Percentiles rank a stretch among this genome's conserved stretches.
phyloP scores from a whole-genome alignment of 2,329 filamentous ascomycete genomes.

The Thielaviopsis populi region DNA sequence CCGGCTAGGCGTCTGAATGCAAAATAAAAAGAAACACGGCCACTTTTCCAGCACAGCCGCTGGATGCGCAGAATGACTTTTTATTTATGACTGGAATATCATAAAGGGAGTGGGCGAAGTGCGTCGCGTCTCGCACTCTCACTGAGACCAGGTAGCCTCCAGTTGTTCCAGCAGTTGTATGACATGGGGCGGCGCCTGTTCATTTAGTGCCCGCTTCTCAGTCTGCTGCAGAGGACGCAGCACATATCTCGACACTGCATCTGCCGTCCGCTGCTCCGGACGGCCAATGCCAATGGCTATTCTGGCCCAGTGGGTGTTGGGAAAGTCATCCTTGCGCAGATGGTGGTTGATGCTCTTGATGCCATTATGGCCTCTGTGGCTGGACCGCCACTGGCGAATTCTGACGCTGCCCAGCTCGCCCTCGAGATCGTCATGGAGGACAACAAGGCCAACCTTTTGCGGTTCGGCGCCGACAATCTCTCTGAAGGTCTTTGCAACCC shows the following conservation, averaged over 20 bases:
- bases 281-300: constrained; percentile 81
- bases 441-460: constrained; percentile 40
- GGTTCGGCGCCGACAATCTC: constrained; percentile 30
- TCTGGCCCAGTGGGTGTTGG: constrained; percentile 34
- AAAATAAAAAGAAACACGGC: background rate
- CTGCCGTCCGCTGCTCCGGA: constrained; percentile 50
- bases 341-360: constrained; percentile 48
- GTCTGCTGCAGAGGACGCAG: constrained; percentile 46
- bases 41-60: background rate
- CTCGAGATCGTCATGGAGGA: constrained; percentile 85
- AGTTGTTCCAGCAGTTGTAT: constrained; percentile 34
- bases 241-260: constrained; percentile 62
- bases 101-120: background rate
- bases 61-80: background rate
- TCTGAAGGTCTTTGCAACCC: constrained; percentile 50
- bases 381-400: constrained; percentile 46
- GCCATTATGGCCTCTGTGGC: constrained; percentile 59
- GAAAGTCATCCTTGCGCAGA: constrained; percentile 31
- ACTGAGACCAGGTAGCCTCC: constrained; percentile 26
- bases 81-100: background rate
- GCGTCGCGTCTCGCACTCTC: background rate
- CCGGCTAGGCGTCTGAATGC: constrained; percentile 33
- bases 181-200: constrained; percentile 37
- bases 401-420: constrained; percentile 50
- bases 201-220: constrained; percentile 38